Conservation (phyloP, 208 protist genomes). For the Leishmania amazonensis region DNA sequence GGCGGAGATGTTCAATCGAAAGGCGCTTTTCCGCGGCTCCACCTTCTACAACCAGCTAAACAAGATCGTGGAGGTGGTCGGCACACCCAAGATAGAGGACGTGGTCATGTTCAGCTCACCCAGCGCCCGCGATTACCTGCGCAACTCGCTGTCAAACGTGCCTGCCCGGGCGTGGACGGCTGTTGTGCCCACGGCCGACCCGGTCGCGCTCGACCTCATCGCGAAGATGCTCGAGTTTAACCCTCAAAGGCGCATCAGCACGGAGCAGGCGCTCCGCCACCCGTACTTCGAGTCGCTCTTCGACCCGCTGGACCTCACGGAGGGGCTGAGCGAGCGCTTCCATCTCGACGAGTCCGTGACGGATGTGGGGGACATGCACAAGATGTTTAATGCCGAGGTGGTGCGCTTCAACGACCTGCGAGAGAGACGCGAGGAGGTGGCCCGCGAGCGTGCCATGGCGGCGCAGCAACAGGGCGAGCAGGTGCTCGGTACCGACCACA, state of each 20-base stretch:
- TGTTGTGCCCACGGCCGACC: constrained; percentile 73
- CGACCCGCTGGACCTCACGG: constrained; percentile 78
- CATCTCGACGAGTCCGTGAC: constrained; percentile 80
- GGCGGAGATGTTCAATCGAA: constrained; percentile 91
- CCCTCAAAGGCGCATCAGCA: constrained; percentile 75
- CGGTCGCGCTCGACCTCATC: constrained; percentile 80
- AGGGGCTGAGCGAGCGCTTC: constrained; percentile 77
- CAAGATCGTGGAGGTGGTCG: constrained; percentile 92
- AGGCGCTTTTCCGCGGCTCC: constrained; percentile 89
- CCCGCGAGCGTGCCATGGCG: constrained; percentile 50
- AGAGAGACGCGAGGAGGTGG: constrained; percentile 49
- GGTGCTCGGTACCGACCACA: constrained; percentile 67
- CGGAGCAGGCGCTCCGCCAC: constrained; percentile 86
- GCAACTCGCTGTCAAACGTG: constrained; percentile 69
- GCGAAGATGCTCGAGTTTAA: constrained; percentile 86
- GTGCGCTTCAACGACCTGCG: constrained; percentile 68
- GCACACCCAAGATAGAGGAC: constrained; percentile 91
- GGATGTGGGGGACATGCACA: constrained; percentile 75
- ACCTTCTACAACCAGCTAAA: constrained; percentile 94
- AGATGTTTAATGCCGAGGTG: constrained; percentile 73
- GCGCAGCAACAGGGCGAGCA: constrained; percentile 38
- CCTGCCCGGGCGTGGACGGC: constrained; percentile 51
- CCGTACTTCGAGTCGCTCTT: constrained; percentile 88
- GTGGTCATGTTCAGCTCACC: constrained; percentile 85
- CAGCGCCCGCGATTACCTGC: constrained; percentile 87